Evolutionary conservation across 2,329 filamentous ascomycete species (phyloP).

Genomic region (Drechslera avenae): DNA sequence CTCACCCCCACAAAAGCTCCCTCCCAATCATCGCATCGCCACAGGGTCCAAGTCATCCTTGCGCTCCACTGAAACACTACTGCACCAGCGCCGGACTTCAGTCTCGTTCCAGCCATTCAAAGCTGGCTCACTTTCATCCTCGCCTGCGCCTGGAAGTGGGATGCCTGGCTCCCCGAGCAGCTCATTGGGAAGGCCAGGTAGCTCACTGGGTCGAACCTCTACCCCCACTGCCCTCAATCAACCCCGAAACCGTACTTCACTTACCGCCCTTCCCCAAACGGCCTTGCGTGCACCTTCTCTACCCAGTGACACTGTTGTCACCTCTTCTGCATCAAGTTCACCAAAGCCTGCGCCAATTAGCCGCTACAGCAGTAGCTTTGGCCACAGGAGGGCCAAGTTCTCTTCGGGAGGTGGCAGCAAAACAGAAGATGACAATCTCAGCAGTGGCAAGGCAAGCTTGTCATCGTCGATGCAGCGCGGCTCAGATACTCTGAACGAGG

Average conservation of each 20-base stretch:
- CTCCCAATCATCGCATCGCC: constrained; percentile 52
- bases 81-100: constrained; percentile 71
- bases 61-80: constrained; percentile 57
- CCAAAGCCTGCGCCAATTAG: constrained; percentile 79
- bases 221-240: constrained; percentile 49
- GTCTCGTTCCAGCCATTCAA: constrained; percentile 97
- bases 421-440: constrained; percentile 73
- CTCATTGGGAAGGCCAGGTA: constrained; percentile 48
- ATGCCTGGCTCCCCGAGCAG: constrained; percentile 61
- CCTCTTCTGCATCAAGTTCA: constrained; percentile 73
- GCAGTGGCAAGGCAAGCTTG: constrained; percentile 79
- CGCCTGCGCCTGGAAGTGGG: constrained; percentile 65
- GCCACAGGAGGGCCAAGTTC: constrained; percentile 76
- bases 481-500: constrained; percentile 76
- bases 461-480: constrained; percentile 74
- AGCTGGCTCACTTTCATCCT: constrained; percentile 90
- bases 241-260: constrained; percentile 70
- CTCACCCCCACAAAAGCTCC: constrained; percentile 57
- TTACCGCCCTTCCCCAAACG: constrained; percentile 76
- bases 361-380: constrained; percentile 93
- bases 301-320: constrained; percentile 64
- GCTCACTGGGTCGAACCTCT: constrained; percentile 27
- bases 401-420: constrained; percentile 77
- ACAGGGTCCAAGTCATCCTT: constrained; percentile 58
- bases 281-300: constrained; percentile 71